These are phyloP conservation scores for Thelephora ganbajun DNA, from an alignment of 768 basidiomycete genomes.

Conservation along the genomic window DNA sequence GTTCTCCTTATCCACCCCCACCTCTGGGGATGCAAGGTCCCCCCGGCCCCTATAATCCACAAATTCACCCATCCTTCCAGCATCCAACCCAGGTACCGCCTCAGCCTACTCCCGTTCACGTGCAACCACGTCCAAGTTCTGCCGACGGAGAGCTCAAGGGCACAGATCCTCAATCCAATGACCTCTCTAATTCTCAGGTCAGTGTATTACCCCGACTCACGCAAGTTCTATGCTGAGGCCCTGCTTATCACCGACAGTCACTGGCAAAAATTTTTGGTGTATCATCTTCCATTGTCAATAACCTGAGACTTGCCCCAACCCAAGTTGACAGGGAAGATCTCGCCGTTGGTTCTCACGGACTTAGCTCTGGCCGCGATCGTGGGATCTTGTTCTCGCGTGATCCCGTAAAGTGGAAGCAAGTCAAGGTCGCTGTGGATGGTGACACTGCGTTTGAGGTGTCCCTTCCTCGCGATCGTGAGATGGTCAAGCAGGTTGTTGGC, in stretches of 20 bases:
- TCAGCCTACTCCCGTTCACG: slow-evolving; percentile 18
- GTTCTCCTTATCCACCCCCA: slow-evolving; percentile 21
- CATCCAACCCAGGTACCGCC: slow-evolving; percentile 29
- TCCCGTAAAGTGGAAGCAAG: slow-evolving; percentile 41
- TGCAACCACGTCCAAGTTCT: slow-evolving; percentile 13
- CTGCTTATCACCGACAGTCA: slow-evolving; percentile 22
- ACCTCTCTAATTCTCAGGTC: slow-evolving; percentile 61
- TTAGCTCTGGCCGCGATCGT: slow-evolving; percentile 57
- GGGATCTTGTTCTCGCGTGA: slow-evolving; percentile 45
- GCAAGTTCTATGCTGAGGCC: background rate
- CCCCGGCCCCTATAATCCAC: slow-evolving; percentile 33
- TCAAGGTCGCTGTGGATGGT: slow-evolving; percentile 29
- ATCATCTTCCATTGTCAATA: slow-evolving; percentile 51
- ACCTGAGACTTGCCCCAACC: slow-evolving; percentile 37
- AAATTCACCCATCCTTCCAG: slow-evolving; percentile 49
- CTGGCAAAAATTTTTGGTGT: slow-evolving; percentile 75
- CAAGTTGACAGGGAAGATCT: slow-evolving; percentile 55
- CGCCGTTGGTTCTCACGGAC: slow-evolving; percentile 60
- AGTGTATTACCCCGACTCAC: slow-evolving; percentile 5
- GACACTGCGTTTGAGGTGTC: slow-evolving; percentile 18
- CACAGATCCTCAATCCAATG: slow-evolving; percentile 66
- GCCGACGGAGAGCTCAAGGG: slow-evolving; percentile 38
- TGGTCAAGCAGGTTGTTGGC: slow-evolving; percentile 46
- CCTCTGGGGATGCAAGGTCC: slow-evolving; percentile 25
- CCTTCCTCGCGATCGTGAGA: slow-evolving; percentile 62